Percentiles rank a stretch among this genome's conserved stretches.
Conservation (phyloP, 306 rosid species). For the Bauhinia variegata region DNA sequence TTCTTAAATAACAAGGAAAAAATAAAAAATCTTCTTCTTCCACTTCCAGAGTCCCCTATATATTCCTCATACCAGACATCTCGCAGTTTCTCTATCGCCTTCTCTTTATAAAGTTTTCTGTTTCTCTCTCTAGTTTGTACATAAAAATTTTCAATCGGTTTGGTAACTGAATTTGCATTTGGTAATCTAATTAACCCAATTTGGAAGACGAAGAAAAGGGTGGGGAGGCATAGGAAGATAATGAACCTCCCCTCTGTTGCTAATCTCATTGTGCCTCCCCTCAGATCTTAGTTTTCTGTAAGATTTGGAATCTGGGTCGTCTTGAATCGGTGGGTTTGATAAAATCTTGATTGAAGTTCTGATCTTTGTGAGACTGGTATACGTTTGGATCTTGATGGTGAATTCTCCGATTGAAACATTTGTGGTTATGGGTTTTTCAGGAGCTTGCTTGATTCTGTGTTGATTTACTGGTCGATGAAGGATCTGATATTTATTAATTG, state of each 20-base stretch:
- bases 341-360: slow-evolving; percentile 66
- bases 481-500: slow-evolving; percentile 74
- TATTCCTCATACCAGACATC: slow-evolving; percentile 61
- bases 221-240: slow-evolving; percentile 72
- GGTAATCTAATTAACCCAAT: slow-evolving; percentile 61
- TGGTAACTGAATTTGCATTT: slow-evolving; percentile 77
- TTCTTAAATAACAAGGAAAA: slow-evolving; percentile 6
- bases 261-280: slow-evolving; percentile 83
- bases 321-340: slow-evolving; percentile 68
- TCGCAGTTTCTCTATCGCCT: slow-evolving; percentile 57
- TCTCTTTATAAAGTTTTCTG: slow-evolving; percentile 56
- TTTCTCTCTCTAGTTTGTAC: slow-evolving; percentile 42
- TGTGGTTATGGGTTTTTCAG: slow-evolving; percentile 47
- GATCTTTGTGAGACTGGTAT: slow-evolving; percentile 46
- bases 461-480: slow-evolving; percentile 68
- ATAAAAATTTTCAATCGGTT: slow-evolving; percentile 58
- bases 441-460: slow-evolving; percentile 50
- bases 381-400: slow-evolving; percentile 60
- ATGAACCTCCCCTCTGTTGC: slow-evolving; percentile 74
- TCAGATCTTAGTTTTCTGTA: slow-evolving; percentile 68
- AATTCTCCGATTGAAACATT: slow-evolving; percentile 37
- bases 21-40: slow-evolving; percentile 47
- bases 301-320: slow-evolving; percentile 77
- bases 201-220: slow-evolving; percentile 61
- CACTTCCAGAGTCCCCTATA: slow-evolving; percentile 58